These are phyloP conservation scores for Lanmaoa rubissima DNA, from an alignment of 768 basidiomycete genomes.

Conservation along the genomic window DNA sequence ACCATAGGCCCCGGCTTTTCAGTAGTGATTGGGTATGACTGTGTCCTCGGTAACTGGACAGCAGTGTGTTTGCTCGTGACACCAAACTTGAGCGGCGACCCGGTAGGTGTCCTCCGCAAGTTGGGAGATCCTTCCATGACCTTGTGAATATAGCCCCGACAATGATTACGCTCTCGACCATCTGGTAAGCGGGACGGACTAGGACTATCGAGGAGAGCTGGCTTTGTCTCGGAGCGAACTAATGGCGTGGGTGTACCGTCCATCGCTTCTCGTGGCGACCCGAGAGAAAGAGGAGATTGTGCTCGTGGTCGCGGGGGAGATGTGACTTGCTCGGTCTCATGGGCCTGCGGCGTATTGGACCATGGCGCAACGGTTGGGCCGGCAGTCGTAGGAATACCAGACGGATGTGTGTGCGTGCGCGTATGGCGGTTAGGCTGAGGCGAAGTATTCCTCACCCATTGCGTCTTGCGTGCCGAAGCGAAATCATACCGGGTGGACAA, in stretches of 20 bases:
- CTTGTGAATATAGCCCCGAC: constrained; percentile 55
- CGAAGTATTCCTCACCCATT: constrained; percentile 19
- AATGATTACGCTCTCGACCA: constrained; percentile 46
- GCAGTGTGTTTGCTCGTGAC: constrained; percentile 22
- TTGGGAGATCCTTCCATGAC: constrained; percentile 28
- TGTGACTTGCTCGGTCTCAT: neutral
- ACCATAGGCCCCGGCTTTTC: neutral
- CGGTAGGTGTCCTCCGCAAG: constrained; percentile 49
- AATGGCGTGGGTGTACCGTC: constrained; percentile 6
- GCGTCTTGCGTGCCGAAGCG: constrained; percentile 45
- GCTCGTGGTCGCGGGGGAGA: neutral
- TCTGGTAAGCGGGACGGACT: constrained; percentile 10
- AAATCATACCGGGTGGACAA: constrained; percentile 61
- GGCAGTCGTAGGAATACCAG: constrained; percentile 38
- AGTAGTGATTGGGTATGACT: constrained; percentile 37
- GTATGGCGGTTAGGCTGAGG: constrained; percentile 20
- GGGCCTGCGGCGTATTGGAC: constrained; percentile 19
- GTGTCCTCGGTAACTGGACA: constrained; percentile 28
- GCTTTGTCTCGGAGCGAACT: constrained; percentile 12
- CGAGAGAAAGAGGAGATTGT: constrained; percentile 20
- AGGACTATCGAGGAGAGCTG: constrained; percentile 5
- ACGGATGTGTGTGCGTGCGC: constrained; percentile 51
- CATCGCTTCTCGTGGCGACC: constrained; percentile 16
- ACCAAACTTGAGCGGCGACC: constrained; percentile 37
- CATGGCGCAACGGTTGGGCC: constrained; percentile 39